Evolutionary conservation across 2,329 filamentous ascomycete genomes (phyloP), one percentile per base, ranked within the genome.

Genomic region (Hypomyces rosellus): DNA sequence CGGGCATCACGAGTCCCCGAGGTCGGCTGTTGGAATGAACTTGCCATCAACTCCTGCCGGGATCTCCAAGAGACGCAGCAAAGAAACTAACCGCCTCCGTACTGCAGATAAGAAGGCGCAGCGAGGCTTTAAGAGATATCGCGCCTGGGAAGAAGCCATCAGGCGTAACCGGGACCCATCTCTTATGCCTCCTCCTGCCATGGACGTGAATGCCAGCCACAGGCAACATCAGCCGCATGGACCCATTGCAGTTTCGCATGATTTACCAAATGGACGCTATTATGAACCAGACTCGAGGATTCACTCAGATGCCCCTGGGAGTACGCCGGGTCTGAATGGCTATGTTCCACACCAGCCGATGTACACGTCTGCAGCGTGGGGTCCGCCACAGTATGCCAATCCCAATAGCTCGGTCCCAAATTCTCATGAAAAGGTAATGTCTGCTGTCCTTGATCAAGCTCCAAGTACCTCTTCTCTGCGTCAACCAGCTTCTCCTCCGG

Each of bases 51-150:
- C 49, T 48, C 49, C 48, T 22, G 20, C 20, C n/a, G 45, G 34
- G 34, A 36, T 39, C 15, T 37, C 18, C 4, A 40, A 16, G 38
- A 34, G 42, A 3, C 34, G 33, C 7, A 14, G 18, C 14, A 57
- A 57, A 48, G 62, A 63, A 45, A 54, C 47, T 44, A 34, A 55
- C 33, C 34, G 37, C 34, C 36, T 34, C 49, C 50, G 43, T 11
- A 54, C 55, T 33, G 44, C 58, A 20, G 61, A 62, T 16, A 67
- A 64, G 54, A 72, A 63, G 54, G 63, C 66, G 25, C 70, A 73
- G 44, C 65, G 72, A 34, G 74, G 73, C 2, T 76, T 77, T 52
- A 69, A 70, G 55, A 65, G 74, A 54, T 76, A 76, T 47, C 66
- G 71, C 53, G 73, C 68, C n/a, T 71, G 69, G 68, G 64, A 69